These are phyloP conservation scores for Elsinoe arachidis DNA, from an alignment of 2,329 filamentous ascomycete genomes.

Conservation along the genomic window DNA sequence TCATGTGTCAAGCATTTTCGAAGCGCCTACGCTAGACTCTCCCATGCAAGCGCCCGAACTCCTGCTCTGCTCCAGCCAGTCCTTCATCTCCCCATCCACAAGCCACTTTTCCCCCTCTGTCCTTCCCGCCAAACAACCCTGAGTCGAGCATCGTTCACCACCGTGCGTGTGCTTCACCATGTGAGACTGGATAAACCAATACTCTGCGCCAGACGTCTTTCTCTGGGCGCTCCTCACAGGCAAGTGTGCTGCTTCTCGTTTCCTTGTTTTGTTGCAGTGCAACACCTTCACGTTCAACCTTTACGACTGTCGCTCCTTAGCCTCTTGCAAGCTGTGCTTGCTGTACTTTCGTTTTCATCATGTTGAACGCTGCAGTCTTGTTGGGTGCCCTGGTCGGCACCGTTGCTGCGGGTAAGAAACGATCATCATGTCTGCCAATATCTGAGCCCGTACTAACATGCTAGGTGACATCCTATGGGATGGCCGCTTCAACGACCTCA, in stretches of 20 bases:
- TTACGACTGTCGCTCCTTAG: slow-evolving; percentile 2
- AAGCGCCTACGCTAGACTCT: slow-evolving; percentile 5
- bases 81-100: slow-evolving; percentile 4
- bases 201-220: neutral
- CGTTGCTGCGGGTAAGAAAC: slow-evolving; percentile 7
- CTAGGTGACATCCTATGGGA: slow-evolving; percentile 52
- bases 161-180: slow-evolving; percentile 3
- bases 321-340: slow-evolving; percentile 12
- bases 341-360: slow-evolving; percentile 10
- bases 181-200: slow-evolving; percentile 11
- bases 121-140: slow-evolving; percentile 5
- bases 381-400: slow-evolving; percentile 9
- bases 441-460: neutral
- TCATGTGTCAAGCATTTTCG: slow-evolving; percentile 2
- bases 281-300: neutral
- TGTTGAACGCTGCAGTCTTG: neutral
- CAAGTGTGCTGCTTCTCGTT: slow-evolving; percentile 1
- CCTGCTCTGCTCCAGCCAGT: slow-evolving; percentile 4
- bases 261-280: slow-evolving; percentile 5
- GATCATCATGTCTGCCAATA: neutral
- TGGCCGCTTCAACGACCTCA: slow-evolving; percentile 55
- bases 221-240: neutral
- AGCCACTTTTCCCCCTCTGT: neutral
- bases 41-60: slow-evolving; percentile 1
- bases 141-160: slow-evolving; percentile 10